Evolutionary conservation across 2,329 filamentous ascomycete genomes (phyloP).

Genomic region (Lecanoromycetidae sp.): DNA sequence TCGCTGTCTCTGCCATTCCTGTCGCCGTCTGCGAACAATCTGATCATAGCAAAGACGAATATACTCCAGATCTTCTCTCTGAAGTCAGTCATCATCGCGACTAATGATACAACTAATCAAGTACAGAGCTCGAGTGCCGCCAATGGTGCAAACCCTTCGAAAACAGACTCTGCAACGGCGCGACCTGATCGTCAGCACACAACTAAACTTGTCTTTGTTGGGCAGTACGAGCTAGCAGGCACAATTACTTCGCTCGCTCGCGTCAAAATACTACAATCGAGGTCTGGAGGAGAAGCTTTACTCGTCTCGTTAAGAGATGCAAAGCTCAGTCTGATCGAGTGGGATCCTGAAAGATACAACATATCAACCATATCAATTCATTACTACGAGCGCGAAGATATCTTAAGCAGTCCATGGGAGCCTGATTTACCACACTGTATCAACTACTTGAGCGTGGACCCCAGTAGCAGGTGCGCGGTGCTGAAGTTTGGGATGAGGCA

Average conservation of each 20-base stretch:
- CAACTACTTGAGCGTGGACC: constrained; percentile 78
- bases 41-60: constrained; percentile 85
- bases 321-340: constrained; percentile 84
- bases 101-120: neutral
- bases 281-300: constrained; percentile 71
- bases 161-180: neutral
- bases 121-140: neutral
- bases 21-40: constrained; percentile 63
- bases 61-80: constrained; percentile 81
- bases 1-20: constrained; percentile 69
- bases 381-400: constrained; percentile 92
- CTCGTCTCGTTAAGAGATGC: constrained; percentile 79
- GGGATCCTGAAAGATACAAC: constrained; percentile 69
- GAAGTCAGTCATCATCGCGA: constrained; percentile 46
- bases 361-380: constrained; percentile 89
- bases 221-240: constrained; percentile 72
- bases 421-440: constrained; percentile 61
- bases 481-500: constrained; percentile 84
- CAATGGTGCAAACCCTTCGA: constrained; percentile 2
- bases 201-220: constrained; percentile 70
- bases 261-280: constrained; percentile 59
- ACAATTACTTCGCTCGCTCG: constrained; percentile 72
- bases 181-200: constrained; percentile 52
- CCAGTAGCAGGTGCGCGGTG: constrained; percentile 82
- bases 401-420: constrained; percentile 71